These are phyloP conservation scores for Fusarium sp. DNA, from an alignment of 2,329 filamentous ascomycete species.

Conservation along the genomic window DNA sequence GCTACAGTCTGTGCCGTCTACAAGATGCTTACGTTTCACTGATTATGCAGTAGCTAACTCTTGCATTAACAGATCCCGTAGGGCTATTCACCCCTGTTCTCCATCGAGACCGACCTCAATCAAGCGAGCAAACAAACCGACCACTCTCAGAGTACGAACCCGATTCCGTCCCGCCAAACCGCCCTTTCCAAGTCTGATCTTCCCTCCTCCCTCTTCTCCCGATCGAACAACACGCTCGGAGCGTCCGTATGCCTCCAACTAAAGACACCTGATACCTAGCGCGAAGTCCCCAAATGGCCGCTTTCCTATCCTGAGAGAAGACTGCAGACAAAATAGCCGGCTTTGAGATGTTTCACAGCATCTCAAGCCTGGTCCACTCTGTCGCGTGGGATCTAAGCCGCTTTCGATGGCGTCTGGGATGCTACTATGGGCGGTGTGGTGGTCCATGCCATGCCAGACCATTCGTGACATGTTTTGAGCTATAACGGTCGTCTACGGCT, in stretches of 20 bases:
- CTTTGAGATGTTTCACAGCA: conserved; percentile 16
- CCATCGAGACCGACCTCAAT: not conserved
- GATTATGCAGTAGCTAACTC: not conserved
- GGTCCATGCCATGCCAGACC: not conserved
- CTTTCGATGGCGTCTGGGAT: conserved; percentile 2
- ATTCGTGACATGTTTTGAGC: not conserved
- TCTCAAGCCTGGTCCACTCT: not conserved
- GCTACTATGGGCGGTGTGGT: not conserved
- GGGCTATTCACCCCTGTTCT: not conserved
- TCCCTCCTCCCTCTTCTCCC: conserved; percentile 1
- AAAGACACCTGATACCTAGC: not conserved
- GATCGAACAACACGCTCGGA: not conserved
- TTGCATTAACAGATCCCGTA: not conserved
- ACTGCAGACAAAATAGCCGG: conserved; percentile 36
- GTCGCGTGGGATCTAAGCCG: conserved; percentile 21
- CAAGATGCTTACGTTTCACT: not conserved
- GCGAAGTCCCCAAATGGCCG: not conserved
- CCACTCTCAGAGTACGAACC: conserved; percentile 1
- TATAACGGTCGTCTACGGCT: conserved; percentile 4
- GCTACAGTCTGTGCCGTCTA: not conserved
- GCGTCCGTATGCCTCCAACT: not conserved
- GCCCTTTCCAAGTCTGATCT: not conserved
- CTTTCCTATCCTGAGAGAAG: conserved; percentile 22
- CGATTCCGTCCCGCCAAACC: conserved; percentile 22
- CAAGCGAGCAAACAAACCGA: conserved; percentile 2